Evolutionary conservation across 306 rosid genomes (phyloP).

Genomic region (Ormosia emarginata): DNA sequence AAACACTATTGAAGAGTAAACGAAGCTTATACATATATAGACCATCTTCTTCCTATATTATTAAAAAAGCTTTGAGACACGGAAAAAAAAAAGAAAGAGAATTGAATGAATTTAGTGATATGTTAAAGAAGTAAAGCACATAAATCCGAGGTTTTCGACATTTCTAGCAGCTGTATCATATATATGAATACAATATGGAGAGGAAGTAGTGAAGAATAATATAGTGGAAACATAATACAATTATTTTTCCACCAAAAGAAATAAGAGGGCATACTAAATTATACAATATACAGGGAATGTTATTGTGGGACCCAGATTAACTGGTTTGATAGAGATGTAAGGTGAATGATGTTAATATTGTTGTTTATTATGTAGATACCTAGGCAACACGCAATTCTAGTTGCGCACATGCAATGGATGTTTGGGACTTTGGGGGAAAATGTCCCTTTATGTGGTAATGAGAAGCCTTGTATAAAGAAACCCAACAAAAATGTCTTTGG

Average conservation of each 20-base stretch:
- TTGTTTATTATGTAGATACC: conserved; percentile 10
- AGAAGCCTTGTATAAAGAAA: not conserved
- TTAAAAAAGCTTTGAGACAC: not conserved
- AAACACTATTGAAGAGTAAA: not conserved
- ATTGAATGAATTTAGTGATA: not conserved
- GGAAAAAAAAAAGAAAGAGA: not conserved
- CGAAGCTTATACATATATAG: not conserved
- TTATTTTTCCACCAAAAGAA: not conserved
- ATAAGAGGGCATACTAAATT: not conserved
- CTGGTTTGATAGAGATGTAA: conserved; percentile 6
- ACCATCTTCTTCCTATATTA: not conserved
- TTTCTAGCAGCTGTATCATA: not conserved
- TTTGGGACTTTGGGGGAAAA: not conserved
- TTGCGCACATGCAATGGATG: conserved; percentile 45
- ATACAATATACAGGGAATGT: not conserved
- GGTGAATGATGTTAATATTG: not conserved
- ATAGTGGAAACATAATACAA: not conserved
- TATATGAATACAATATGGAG: not conserved
- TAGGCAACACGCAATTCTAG: conserved; percentile 28
- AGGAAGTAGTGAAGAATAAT: not conserved
- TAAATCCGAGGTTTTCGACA: not conserved
- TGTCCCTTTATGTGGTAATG: conserved; percentile 1
- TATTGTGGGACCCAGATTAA: not conserved
- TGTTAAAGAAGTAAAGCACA: not conserved
- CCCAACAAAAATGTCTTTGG: not conserved